Evolutionary conservation across 805 yeast species (phyloP).

Genomic region (Ogataea trehaloabstinens): DNA sequence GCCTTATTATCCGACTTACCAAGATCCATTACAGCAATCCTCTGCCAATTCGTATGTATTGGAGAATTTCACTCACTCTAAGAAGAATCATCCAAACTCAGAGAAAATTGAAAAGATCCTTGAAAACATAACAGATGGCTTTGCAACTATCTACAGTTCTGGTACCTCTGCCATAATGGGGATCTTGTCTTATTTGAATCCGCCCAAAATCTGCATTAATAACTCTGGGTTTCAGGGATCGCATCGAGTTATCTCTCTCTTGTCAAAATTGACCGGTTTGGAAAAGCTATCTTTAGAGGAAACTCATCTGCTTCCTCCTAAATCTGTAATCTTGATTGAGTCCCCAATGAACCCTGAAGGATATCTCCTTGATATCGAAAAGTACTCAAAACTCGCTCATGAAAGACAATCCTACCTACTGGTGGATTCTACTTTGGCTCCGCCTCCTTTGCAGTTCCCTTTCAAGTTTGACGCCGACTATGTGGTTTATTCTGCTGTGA

Average conservation of each 20-base stretch:
- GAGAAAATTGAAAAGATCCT: conserved; percentile 46
- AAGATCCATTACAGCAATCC: conserved; percentile 24
- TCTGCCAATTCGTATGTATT: conserved; percentile 20
- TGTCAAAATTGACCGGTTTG: conserved; percentile 41
- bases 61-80: conserved; percentile 37
- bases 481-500: conserved; percentile 55
- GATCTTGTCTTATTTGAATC: conserved; percentile 44
- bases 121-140: conserved; percentile 42
- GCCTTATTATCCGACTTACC: conserved; percentile 26
- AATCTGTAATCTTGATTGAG: conserved; percentile 49
- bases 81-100: conserved; percentile 46
- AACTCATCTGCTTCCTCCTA: conserved; percentile 34
- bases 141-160: conserved; percentile 47
- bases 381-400: conserved; percentile 44
- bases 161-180: conserved; percentile 55
- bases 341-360: conserved; percentile 58
- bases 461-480: conserved; percentile 51
- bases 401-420: conserved; percentile 40
- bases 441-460: conserved; percentile 55
- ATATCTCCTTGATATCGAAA: conserved; percentile 38
- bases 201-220: conserved; percentile 42
- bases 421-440: conserved; percentile 57
- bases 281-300: conserved; percentile 35
- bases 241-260: conserved; percentile 45
- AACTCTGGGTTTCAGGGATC: conserved; percentile 52